phyloP scores from a whole-genome alignment of 73 alveolate species.

The Tetrahymena malaccensis region DNA sequence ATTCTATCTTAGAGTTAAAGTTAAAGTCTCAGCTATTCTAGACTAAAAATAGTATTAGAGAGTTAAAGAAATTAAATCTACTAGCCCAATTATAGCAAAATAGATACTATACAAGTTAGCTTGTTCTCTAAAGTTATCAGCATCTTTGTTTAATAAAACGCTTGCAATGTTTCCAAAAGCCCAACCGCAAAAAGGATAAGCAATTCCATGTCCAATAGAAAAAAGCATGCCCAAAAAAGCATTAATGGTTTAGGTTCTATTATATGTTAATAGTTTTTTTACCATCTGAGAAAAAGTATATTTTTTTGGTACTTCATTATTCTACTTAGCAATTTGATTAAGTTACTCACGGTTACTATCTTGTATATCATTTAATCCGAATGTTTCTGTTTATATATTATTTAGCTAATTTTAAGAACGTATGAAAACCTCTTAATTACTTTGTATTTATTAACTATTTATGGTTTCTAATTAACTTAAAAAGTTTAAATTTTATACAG shows the following conservation, averaged over 20 bases:
- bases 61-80: slow-evolving; percentile 14
- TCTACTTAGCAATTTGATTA: neutral
- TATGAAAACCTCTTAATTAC: neutral
- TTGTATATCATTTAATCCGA: neutral
- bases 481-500: too few relatives aligned
- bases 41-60: slow-evolving; percentile 53
- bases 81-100: slow-evolving; percentile 24
- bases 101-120: neutral
- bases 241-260: neutral
- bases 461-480: too few relatives aligned
- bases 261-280: slow-evolving; percentile 1
- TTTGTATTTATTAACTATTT: too few relatives aligned
- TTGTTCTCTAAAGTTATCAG: neutral
- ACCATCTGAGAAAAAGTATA: neutral
- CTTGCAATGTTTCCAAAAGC: slow-evolving; percentile 7
- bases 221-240: slow-evolving; percentile 6
- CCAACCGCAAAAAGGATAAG: slow-evolving; percentile 19
- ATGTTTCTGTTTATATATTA: neutral
- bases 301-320: neutral
- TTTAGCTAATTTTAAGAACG: neutral
- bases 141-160: neutral
- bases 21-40: slow-evolving; percentile 54
- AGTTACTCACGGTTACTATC: neutral
- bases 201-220: slow-evolving; percentile 22
- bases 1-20: slow-evolving; percentile 55